phyloP scores from a whole-genome alignment of 148 eudicot genomes.

The Chenopodium formosanum region DNA sequence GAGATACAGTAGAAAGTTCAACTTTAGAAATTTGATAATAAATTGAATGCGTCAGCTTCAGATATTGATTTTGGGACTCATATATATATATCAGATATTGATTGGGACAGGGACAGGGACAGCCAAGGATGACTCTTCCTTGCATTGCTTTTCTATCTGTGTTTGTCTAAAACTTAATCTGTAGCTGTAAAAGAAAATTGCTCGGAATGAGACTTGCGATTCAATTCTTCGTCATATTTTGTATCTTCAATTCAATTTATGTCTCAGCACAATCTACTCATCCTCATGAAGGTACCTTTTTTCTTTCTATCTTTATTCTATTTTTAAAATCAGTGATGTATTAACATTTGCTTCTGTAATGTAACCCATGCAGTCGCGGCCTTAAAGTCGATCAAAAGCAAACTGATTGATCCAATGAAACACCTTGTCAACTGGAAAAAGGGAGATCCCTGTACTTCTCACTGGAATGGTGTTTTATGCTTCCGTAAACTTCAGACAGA shows the following conservation, averaged over 20 bases:
- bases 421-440: constrained; percentile 56
- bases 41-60: too few relatives aligned
- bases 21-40: too few relatives aligned
- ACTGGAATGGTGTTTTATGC: constrained; percentile 74
- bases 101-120: too few relatives aligned
- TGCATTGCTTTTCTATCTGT: too few relatives aligned
- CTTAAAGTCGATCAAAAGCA: constrained; percentile 42
- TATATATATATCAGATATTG: too few relatives aligned
- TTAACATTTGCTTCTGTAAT: constrained; percentile 11
- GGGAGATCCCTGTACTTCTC: constrained; percentile 65
- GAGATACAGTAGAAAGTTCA: too few relatives aligned
- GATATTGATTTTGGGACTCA: too few relatives aligned
- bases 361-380: constrained; percentile 44
- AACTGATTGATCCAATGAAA: constrained; percentile 47
- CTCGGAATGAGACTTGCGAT: not conserved
- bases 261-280: constrained; percentile 46
- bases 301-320: not conserved
- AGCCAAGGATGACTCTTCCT: too few relatives aligned
- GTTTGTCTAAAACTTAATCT: too few relatives aligned
- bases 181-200: not conserved
- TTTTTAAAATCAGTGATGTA: not conserved
- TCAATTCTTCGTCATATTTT: not conserved
- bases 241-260: not conserved
- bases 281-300: constrained; percentile 52
- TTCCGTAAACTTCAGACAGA: constrained; percentile 28